Evolutionary conservation across 768 basidiomycete species (phyloP).

Genomic region (Amyloporia xantha): DNA sequence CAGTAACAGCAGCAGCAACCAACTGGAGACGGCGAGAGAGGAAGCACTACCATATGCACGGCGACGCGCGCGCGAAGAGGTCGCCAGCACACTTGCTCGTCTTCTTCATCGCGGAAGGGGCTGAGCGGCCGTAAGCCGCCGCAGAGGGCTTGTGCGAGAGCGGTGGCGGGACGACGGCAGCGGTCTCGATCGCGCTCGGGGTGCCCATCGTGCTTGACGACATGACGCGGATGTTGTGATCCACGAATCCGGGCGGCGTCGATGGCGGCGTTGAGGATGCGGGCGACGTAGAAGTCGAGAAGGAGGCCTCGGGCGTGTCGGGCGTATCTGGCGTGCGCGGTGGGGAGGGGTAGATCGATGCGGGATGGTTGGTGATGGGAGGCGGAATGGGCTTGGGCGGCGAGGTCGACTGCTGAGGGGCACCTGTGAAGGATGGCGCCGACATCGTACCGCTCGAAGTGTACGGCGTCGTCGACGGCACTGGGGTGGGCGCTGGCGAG

Average conservation of each 20-base stretch:
- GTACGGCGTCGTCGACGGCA: constrained; percentile 24
- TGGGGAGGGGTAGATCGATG: constrained; percentile 8
- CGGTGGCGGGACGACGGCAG: neutral
- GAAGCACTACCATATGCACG: constrained; percentile 15
- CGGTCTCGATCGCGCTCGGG: constrained; percentile 5
- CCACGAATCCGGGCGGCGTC: constrained; percentile 23
- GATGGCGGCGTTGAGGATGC: constrained; percentile 25
- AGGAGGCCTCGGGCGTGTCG: constrained; percentile 25
- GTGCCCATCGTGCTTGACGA: constrained; percentile 6
- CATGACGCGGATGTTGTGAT: constrained; percentile 18
- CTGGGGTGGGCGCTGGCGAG: constrained; percentile 30
- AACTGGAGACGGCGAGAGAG: too few species aligned
- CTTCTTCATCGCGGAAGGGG: constrained; percentile 9
- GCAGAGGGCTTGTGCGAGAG: neutral
- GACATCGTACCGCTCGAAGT: constrained; percentile 4
- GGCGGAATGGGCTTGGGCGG: constrained; percentile 15
- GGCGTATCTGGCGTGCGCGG: constrained; percentile 17
- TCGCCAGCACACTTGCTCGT: constrained; percentile 8
- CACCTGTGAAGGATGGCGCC: constrained; percentile 13
- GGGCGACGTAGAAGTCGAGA: constrained; percentile 25
- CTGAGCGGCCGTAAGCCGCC: neutral
- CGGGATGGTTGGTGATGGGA: constrained; percentile 11
- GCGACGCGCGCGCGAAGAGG: constrained; percentile 11
- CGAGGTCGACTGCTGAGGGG: constrained; percentile 10
- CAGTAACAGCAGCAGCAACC: too few species aligned